These are phyloP conservation scores for Ligustrum vulgare DNA, from an alignment of 257 asterid genomes.

Conservation along the genomic window DNA sequence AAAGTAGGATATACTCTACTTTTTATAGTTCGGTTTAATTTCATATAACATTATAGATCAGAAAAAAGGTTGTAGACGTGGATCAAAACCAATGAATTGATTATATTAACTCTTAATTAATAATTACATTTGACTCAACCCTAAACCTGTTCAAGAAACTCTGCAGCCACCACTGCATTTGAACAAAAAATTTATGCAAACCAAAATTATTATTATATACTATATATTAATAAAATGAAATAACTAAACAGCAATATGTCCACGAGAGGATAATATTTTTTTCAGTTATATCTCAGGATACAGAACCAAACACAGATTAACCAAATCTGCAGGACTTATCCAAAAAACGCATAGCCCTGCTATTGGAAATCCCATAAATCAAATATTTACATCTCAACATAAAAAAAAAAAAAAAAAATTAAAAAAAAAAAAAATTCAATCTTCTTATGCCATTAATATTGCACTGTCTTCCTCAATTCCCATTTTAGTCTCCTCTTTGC, in stretches of 20 bases:
- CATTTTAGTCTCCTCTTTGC: slow-evolving; percentile 34
- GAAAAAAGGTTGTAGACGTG: too few species aligned
- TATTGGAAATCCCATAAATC: slow-evolving; percentile 10
- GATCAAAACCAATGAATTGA: too few species aligned
- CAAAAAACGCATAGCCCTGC: slow-evolving; percentile 58
- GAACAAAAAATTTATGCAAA: too few species aligned
- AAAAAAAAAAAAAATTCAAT: slow-evolving; percentile 12
- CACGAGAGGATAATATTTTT: not conserved
- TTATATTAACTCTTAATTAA: too few species aligned
- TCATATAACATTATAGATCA: too few species aligned
- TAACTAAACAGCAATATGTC: not conserved
- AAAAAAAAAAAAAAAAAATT: not conserved
- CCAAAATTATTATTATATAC: too few species aligned
- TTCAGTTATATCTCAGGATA: not conserved
- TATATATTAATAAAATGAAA: not conserved
- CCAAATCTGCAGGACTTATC: slow-evolving; percentile 45
- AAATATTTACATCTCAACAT: slow-evolving; percentile 39
- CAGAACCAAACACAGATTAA: slow-evolving; percentile 19
- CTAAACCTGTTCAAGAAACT: not conserved
- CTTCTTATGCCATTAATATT: slow-evolving; percentile 43
- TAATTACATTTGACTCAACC: too few species aligned
- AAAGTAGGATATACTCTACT: too few species aligned
- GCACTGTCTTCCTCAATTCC: slow-evolving; percentile 40
- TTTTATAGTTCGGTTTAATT: too few species aligned
- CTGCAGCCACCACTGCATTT: too few species aligned